Conservation (phyloP, 805 yeast genomes). For the Saturnispora kantuleensis region DNA sequence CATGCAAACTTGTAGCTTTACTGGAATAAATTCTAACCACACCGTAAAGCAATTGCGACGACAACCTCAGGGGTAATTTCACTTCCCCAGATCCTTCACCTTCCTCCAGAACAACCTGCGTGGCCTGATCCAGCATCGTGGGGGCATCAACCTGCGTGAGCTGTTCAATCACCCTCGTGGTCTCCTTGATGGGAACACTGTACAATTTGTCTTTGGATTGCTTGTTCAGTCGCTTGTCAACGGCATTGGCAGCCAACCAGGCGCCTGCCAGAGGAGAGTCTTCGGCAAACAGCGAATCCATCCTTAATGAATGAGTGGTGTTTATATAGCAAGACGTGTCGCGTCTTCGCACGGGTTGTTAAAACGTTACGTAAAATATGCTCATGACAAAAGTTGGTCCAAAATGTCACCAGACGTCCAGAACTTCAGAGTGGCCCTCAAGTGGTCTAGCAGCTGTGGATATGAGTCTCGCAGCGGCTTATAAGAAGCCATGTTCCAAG, state of each 20-base stretch:
- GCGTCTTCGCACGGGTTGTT: neutral
- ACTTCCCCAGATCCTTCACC: slow-evolving; percentile 25
- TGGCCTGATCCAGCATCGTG: neutral
- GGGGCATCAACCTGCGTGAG: slow-evolving; percentile 14
- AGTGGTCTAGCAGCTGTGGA: neutral
- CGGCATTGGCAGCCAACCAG: slow-evolving; percentile 79
- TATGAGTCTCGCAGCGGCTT: slow-evolving; percentile 3
- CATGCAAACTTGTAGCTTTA: slow-evolving; percentile 72
- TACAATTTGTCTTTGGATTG: slow-evolving; percentile 44
- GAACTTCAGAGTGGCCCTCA: neutral
- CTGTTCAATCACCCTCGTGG: slow-evolving; percentile 53
- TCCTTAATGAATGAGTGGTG: slow-evolving; percentile 9
- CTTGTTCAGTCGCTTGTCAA: slow-evolving; percentile 67
- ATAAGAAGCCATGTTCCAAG: slow-evolving; percentile 29
- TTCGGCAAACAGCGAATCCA: slow-evolving; percentile 46
- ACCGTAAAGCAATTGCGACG: slow-evolving; percentile 81
- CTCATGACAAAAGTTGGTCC: slow-evolving; percentile 1
- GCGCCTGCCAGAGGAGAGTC: slow-evolving; percentile 84
- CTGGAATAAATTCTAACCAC: slow-evolving; percentile 80
- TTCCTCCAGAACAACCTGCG: slow-evolving; percentile 9
- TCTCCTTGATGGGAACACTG: slow-evolving; percentile 58
- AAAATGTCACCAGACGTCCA: neutral
- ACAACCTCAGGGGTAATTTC: slow-evolving; percentile 66
- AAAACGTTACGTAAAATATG: neutral
- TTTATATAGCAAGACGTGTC: slow-evolving; percentile 6